Base-by-base conservation (phyloP, 257 asterid species). In the Gentiana dahurica region DNA sequence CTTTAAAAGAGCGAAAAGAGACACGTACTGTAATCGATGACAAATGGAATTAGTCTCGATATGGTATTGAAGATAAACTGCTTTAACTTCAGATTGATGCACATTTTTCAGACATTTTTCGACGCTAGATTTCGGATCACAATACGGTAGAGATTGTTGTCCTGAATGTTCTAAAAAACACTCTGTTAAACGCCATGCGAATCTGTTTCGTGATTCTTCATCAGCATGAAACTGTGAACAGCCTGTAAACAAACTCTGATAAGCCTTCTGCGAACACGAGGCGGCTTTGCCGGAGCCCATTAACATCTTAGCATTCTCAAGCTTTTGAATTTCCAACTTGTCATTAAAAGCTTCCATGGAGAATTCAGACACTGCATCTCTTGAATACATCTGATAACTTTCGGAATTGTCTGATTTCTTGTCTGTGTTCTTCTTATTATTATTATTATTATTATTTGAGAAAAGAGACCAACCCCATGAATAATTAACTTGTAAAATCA, bases 111-210 rank as follows among this genome's bases (percentile, higher is more conserved):
- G 70, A 41, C 94, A 91, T 3, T 60, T 66, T 55, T 53, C 67
- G 75, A 82, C 77, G 37, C 61, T 5, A 6, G 79, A 65, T 39
- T 73, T 76, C 0, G 73, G 54, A 50, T 77, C 80, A 44, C 98
- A 87, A 3, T 45, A 34, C 34, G 95, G 98, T 35, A 91, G 74
- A 50, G 82, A 50, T 0, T 77, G 68, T 4, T 88, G 82, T 1
- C 96, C 96, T 0, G 90, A 74, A 57, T 78, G 92, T 65, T 68
- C 72, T 32, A 79, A 82, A 56, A 91, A 91, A 72, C 98, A 91
- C 49, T 85, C 93, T 49, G 84, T 85, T 3, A 91, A 86, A 71
- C 81, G 75, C 95, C 95, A 87, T 44, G 96, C 86, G 38, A 91
- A 78, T n/a, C 94, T 72, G n/a, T 83, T 75, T 73, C 78, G 69